Evolutionary conservation across 1,284 basidiomycete species (phyloP).

Genomic region (Phellopilus nigrolimitatus): DNA sequence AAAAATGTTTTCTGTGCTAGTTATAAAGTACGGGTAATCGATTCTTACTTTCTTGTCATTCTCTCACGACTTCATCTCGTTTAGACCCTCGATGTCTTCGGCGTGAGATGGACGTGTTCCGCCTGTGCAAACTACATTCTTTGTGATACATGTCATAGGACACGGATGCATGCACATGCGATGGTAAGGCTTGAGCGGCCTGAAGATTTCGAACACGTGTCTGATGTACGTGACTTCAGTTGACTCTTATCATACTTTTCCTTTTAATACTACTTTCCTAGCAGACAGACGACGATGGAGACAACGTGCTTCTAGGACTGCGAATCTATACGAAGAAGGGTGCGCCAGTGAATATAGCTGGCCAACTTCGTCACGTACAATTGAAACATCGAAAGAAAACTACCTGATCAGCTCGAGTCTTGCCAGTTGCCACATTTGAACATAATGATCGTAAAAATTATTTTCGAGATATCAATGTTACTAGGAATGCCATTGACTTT

Average conservation of each 20-base stretch:
- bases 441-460: no score
- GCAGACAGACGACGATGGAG: slow-evolving; percentile 18
- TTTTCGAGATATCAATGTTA: no score
- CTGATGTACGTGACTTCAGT: slow-evolving; percentile 17
- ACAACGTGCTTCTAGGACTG: slow-evolving; percentile 22
- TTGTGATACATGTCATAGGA: slow-evolving; percentile 23
- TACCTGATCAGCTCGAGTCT: no score
- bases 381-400: slow-evolving; percentile 18
- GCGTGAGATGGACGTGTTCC: slow-evolving; percentile 20
- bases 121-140: slow-evolving; percentile 21
- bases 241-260: not conserved
- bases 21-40: slow-evolving; percentile 17
- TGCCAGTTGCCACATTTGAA: no score
- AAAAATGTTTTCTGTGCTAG: slow-evolving; percentile 4
- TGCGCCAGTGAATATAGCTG: slow-evolving; percentile 22
- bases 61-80: not conserved
- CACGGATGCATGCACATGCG: slow-evolving; percentile 21
- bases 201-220: slow-evolving; percentile 16
- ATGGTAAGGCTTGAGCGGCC: slow-evolving; percentile 22
- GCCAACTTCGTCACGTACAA: slow-evolving; percentile 23
- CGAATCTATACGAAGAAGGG: slow-evolving; percentile 22
- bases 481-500: no score
- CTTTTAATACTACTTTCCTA: not conserved
- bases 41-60: no score
- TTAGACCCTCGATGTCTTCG: slow-evolving; percentile 13